Conservation (phyloP, 2,329 filamentous ascomycete species). For the Bisporella sp. region DNA sequence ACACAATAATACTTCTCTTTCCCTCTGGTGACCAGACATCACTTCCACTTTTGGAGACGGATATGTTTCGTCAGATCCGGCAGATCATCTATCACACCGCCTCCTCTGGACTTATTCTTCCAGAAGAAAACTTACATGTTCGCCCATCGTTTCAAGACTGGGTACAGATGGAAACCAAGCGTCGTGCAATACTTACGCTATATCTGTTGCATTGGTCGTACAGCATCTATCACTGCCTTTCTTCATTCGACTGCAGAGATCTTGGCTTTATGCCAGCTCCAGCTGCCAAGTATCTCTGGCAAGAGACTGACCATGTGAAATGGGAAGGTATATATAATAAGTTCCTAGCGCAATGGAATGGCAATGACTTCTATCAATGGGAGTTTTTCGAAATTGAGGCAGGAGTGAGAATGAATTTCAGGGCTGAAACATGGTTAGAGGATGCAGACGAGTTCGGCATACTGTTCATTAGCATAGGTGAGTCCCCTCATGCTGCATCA, state of each 20-base stretch:
- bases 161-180: too few relatives aligned
- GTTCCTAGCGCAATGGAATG: slow-evolving; percentile 30
- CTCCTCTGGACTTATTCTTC: too few relatives aligned
- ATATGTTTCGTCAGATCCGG: too few relatives aligned
- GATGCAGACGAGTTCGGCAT: slow-evolving; percentile 36
- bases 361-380: slow-evolving; percentile 22
- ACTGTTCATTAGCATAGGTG: slow-evolving; percentile 32
- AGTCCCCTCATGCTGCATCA: neutral
- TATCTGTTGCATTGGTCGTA: slow-evolving; percentile 34
- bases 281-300: slow-evolving; percentile 32
- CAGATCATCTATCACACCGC: too few relatives aligned
- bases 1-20: slow-evolving; percentile 32
- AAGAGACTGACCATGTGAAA: slow-evolving; percentile 25
- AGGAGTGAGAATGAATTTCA: slow-evolving; percentile 25
- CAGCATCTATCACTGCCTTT: slow-evolving; percentile 28
- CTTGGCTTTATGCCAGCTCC: slow-evolving; percentile 33
- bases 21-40: slow-evolving; percentile 21
- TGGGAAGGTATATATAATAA: slow-evolving; percentile 29
- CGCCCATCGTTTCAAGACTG: too few relatives aligned
- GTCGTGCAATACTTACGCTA: slow-evolving; percentile 27
- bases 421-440: slow-evolving; percentile 34
- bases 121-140: too few relatives aligned
- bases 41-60: slow-evolving; percentile 19
- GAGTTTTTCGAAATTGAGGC: slow-evolving; percentile 27
- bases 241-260: slow-evolving; percentile 30